phyloP scores from a whole-genome alignment of 805 yeast genomes.

The Kodamaea sagamina region DNA sequence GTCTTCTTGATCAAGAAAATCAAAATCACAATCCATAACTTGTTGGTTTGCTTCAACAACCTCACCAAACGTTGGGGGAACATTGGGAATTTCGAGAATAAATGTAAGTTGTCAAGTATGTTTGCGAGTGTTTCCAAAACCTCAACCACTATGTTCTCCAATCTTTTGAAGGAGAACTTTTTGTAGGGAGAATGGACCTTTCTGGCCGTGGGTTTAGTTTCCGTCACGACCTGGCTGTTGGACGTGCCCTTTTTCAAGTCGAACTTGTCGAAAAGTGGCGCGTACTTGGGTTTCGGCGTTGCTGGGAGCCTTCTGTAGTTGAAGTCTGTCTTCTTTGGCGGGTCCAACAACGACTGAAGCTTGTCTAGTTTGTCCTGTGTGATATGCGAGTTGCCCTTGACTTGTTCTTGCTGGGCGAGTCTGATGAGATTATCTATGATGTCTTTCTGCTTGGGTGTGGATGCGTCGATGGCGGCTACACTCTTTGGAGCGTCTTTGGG shows the following conservation, averaged over 20 bases:
- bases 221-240: neutral
- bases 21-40: conserved; percentile 44
- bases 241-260: conserved; percentile 20
- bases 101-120: conserved; percentile 43
- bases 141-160: conserved; percentile 32
- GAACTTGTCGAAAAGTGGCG: conserved; percentile 38
- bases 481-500: conserved; percentile 1
- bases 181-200: conserved; percentile 12
- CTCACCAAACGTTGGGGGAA: conserved; percentile 36
- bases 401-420: conserved; percentile 40
- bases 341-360: conserved; percentile 28
- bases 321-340: conserved; percentile 7
- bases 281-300: conserved; percentile 33
- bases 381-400: conserved; percentile 38
- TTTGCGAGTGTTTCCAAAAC: conserved; percentile 40
- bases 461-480: neutral
- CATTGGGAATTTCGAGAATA: conserved; percentile 45
- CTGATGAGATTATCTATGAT: conserved; percentile 29
- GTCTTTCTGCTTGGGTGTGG: conserved; percentile 21
- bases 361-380: conserved; percentile 39
- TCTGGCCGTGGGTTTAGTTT: conserved; percentile 1
- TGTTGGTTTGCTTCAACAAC: conserved; percentile 43
- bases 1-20: conserved; percentile 44
- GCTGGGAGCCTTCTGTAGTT: conserved; percentile 19
- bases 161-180: conserved; percentile 30